Base-by-base conservation (phyloP, 1,139 yeast species). In the Debaryomycetaceae sp. region DNA sequence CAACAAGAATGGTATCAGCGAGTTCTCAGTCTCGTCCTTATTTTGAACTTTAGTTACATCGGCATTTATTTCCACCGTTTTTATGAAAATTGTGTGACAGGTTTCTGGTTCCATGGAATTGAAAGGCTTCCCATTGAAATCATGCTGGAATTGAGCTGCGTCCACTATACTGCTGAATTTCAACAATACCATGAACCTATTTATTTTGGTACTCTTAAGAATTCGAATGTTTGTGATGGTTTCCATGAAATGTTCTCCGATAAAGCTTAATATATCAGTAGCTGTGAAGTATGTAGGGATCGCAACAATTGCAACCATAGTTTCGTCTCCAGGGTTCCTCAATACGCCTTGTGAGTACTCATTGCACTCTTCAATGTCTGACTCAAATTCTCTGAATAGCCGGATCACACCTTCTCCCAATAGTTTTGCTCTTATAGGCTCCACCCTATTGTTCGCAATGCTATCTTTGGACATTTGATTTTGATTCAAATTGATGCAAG, bases 221-320 rank as follows among this genome's bases (percentile, higher is more conserved):
- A 91, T 75, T 41, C 97, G 72, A 42, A 89, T 75, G 65, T 89
- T 95, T 0, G 91, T 77, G 5, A 88, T 78, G 38, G 69, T 65
- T n/a, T 74, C 72, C 54, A 80, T 66, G 35, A 76, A 74, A 1
- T 72, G 65, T 34, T 83, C 82, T 9, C 95, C 95, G 11, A 91
- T 78, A 58, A 83, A 90, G 6, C 93, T 95, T 17, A 90, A 61
- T 24, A 91, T 62, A 58, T 90, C 97, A 13, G 89, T 85, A 0
- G 95, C 88, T 0, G 96, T 84, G 61, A 90, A 83, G 60, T 90
- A 91, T 5, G 89, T 83, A 0, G 98, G 98, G 0, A 90, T 83
- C 0, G 96, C 93, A 27, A 90, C 66, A 23, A 91, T 86, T 0
- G 95, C 82, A 6, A 88, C 78, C 67, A 87, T 82, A 0, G 86